Conservation (phyloP, 495 filamentous ascomycete species). For the Neurospora africana region DNA sequence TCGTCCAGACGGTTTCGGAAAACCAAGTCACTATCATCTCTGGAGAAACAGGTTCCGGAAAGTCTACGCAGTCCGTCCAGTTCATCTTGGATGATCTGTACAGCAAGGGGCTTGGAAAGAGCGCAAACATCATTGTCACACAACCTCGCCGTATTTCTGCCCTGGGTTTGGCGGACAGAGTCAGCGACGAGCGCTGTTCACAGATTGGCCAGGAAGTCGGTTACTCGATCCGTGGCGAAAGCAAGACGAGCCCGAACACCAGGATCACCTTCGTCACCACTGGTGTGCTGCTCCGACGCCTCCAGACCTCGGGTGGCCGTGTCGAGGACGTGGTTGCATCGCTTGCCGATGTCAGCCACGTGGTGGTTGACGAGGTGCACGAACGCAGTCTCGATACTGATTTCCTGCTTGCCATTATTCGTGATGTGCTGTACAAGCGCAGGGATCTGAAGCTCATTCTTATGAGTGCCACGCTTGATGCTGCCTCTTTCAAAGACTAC, state of each 20-base stretch:
- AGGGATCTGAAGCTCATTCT: slow-evolving; percentile 84
- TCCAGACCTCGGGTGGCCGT: slow-evolving; percentile 76
- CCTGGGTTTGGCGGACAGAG: slow-evolving; percentile 84
- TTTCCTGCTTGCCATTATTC: slow-evolving; percentile 80
- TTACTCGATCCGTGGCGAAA: slow-evolving; percentile 90
- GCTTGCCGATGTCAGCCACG: slow-evolving; percentile 81
- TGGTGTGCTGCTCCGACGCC: slow-evolving; percentile 79
- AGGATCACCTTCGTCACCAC: slow-evolving; percentile 96
- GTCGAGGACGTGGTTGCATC: slow-evolving; percentile 67
- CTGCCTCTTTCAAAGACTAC: slow-evolving; percentile 73
- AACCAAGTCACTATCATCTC: slow-evolving; percentile 92
- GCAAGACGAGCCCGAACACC: slow-evolving; percentile 52
- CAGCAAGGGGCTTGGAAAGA: slow-evolving; percentile 55
- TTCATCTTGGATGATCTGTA: slow-evolving; percentile 93
- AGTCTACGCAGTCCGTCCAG: slow-evolving; percentile 94
- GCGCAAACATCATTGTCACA: slow-evolving; percentile 89
- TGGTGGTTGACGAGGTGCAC: slow-evolving; percentile 95
- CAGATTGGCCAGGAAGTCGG: slow-evolving; percentile 80
- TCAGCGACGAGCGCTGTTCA: slow-evolving; percentile 81
- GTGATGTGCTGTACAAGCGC: slow-evolving; percentile 65
- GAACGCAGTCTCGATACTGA: slow-evolving; percentile 93
- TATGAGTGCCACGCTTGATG: slow-evolving; percentile 98
- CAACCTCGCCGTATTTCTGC: slow-evolving; percentile 94
- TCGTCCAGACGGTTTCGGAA: slow-evolving; percentile 58
- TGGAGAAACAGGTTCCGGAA: slow-evolving; percentile 92